Conservation (phyloP, 805 yeast genomes). For the Candida gorgasii region DNA sequence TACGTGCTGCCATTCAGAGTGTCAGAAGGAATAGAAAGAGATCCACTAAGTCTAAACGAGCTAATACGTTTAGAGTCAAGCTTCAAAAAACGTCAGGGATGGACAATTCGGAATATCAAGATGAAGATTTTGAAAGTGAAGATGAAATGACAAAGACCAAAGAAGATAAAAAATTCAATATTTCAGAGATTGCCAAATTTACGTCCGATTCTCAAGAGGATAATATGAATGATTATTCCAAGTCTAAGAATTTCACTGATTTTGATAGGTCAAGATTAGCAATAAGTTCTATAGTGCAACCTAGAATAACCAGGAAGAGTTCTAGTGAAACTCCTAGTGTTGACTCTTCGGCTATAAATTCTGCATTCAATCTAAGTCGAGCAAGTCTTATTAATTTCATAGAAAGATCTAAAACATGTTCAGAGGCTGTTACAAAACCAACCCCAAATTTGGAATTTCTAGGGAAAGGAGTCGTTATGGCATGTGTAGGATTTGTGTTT, state of each 20-base stretch:
- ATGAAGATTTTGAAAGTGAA: slow-evolving; percentile 4
- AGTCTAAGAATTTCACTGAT: slow-evolving; percentile 27
- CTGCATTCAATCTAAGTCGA: background rate
- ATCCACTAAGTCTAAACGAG: slow-evolving; percentile 34
- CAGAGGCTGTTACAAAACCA: slow-evolving; percentile 39
- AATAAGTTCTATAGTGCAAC: slow-evolving; percentile 48
- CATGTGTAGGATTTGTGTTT: slow-evolving; percentile 60
- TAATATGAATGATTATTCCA: slow-evolving; percentile 35
- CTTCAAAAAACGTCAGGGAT: slow-evolving; percentile 3
- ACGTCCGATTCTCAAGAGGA: slow-evolving; percentile 36
- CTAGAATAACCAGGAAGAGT: slow-evolving; percentile 23
- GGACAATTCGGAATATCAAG: slow-evolving; percentile 12
- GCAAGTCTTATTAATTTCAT: slow-evolving; percentile 33
- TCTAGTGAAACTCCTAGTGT: background rate
- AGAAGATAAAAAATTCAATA: background rate
- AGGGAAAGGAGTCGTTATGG: slow-evolving; percentile 56
- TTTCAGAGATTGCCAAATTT: slow-evolving; percentile 37
- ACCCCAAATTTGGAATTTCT: slow-evolving; percentile 52
- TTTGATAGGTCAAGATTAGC: slow-evolving; percentile 47
- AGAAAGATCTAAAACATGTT: slow-evolving; percentile 64
- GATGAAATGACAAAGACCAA: background rate
- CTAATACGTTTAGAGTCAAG: slow-evolving; percentile 10
- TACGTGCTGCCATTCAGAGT: slow-evolving; percentile 90
- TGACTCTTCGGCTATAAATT: background rate
- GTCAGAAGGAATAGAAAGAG: slow-evolving; percentile 86